Base-by-base conservation (phyloP, 192 early-diverging fungal genomes). In the Umbelopsis sp. region DNA sequence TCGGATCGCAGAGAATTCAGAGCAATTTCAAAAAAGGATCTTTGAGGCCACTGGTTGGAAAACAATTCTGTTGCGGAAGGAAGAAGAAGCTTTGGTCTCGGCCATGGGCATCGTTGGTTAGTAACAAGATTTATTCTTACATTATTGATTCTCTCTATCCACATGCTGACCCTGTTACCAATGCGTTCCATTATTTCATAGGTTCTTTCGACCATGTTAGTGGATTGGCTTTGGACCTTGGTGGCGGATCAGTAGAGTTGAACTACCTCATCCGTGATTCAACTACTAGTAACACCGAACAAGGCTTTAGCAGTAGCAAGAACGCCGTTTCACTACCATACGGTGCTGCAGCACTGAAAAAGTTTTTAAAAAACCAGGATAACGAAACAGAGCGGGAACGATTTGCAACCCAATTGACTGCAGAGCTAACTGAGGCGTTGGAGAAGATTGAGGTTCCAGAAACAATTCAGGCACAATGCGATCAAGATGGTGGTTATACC, bases 201-300 rank as follows among this genome's bases (percentile, higher is more conserved):
- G 79, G 79, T 9, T 84, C 86, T 0, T 88, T 78, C 59, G 79
- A 84, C 62, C 78, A 74, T 2, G 84, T 86, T 25, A 52, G 84
- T 41, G 86, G 86, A 3, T 68, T 88, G 45, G 84, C 82, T 24
- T 81, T 84, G 78, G 86, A 88, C 71, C 75, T 84, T 8, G 86
- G 86, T 21, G 86, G 86, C 6, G 86, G 86, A 31, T 84, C 83
- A 20, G 80, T 86, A 6, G 84, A 88, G 69, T 54, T 88, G 20
- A 88, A 86, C 52, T 88, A 86, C 44, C 81, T 88, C 11, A 76
- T 78, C 51, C 71, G 81, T 21, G 75, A 70, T 24, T 70, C 77
- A 3, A 70, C 56, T 25, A 62, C 66, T 6, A 66, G 25, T 65
- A 81, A 38, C 66, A 66, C 8, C 16, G 71, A 12, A 0, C 31